Conservation (phyloP, 1,284 basidiomycete genomes). For the Coniophora puteana region DNA sequence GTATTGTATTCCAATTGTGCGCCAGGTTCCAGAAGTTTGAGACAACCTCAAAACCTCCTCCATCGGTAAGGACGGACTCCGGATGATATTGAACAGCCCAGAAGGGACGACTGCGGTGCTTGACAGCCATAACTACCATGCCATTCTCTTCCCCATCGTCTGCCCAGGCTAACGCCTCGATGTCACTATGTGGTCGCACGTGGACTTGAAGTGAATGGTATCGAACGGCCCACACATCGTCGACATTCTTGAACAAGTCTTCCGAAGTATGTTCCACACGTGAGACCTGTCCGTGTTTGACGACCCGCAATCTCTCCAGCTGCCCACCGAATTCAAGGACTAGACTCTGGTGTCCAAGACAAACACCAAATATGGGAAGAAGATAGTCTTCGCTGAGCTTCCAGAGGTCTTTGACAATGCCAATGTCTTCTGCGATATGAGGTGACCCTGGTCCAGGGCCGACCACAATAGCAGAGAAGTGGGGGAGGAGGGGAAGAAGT, state of each 20-base stretch:
- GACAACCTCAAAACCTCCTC: constrained; percentile 61
- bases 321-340: constrained; percentile 74
- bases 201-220: constrained; percentile 78
- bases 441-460: constrained; percentile 86
- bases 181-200: constrained; percentile 36
- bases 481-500: constrained; percentile 47
- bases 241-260: constrained; percentile 63
- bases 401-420: constrained; percentile 67
- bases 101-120: constrained; percentile 69
- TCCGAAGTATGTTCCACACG: constrained; percentile 51
- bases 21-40: constrained; percentile 71
- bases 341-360: constrained; percentile 90
- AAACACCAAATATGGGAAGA: constrained; percentile 83
- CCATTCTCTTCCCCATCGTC: constrained; percentile 65
- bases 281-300: constrained; percentile 84
- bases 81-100: constrained; percentile 98
- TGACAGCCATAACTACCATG: constrained; percentile 63
- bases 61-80: constrained; percentile 70
- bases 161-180: constrained; percentile 66
- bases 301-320: constrained; percentile 47
- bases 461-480: constrained; percentile 68
- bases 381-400: constrained; percentile 46
- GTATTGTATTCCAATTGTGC: constrained; percentile 44
- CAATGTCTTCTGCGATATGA: constrained; percentile 55
- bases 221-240: constrained; percentile 70